phyloP scores from a whole-genome alignment of 805 yeast genomes.

The Pichia thaimueangensis region DNA sequence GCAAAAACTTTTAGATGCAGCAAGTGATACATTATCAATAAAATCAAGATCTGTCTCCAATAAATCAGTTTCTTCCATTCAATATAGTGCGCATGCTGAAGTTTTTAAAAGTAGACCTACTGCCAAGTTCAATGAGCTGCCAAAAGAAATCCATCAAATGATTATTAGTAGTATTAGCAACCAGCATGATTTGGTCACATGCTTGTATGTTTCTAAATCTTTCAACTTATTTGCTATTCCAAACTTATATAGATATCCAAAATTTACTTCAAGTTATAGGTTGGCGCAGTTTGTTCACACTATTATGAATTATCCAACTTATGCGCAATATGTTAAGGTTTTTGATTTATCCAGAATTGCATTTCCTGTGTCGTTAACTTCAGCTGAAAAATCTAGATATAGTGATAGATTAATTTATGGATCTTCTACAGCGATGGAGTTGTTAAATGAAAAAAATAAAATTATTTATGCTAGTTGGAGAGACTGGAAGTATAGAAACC shows the following conservation, averaged over 20 bases:
- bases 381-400: conserved; percentile 14
- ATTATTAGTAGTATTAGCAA: conserved; percentile 33
- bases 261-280: conserved; percentile 65
- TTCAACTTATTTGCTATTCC: conserved; percentile 49
- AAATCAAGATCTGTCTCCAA: conserved; percentile 22
- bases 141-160: conserved; percentile 37
- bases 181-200: conserved; percentile 35
- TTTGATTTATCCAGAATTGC: conserved; percentile 52
- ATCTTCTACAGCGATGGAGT: conserved; percentile 9
- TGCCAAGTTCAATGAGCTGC: conserved; percentile 27
- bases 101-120: neutral
- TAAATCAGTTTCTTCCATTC: conserved; percentile 9
- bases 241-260: conserved; percentile 47
- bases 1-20: conserved; percentile 27
- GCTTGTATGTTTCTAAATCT: conserved; percentile 45
- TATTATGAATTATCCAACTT: conserved; percentile 46
- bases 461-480: conserved; percentile 76
- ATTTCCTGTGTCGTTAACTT: conserved; percentile 33
- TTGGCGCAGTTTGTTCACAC: conserved; percentile 74
- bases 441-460: conserved; percentile 13
- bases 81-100: conserved; percentile 3
- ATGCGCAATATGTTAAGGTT: conserved; percentile 49
- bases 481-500: conserved; percentile 78
- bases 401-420: conserved; percentile 17
- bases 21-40: conserved; percentile 37